Conservation (phyloP, 2,329 filamentous ascomycete genomes). For the Colletotrichum australisinense region DNA sequence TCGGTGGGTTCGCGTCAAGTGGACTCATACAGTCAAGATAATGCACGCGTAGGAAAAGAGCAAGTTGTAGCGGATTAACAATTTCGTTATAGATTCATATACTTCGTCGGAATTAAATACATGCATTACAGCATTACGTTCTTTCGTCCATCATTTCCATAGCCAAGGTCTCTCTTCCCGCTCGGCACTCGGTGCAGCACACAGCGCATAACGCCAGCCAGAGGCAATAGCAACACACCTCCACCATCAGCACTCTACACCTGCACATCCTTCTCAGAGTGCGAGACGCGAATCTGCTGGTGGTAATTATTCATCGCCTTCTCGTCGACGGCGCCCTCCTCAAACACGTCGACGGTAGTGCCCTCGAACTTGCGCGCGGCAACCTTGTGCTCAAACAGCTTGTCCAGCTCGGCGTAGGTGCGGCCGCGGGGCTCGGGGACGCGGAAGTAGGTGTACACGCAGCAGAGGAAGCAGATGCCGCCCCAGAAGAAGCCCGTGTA, state of each 20-base stretch:
- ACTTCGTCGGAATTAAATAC: constrained; percentile 31
- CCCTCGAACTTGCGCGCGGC: constrained; percentile 78
- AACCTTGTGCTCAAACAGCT: constrained; percentile 82
- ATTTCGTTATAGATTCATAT: constrained; percentile 26
- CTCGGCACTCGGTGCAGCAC: too few species aligned
- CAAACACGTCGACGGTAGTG: constrained; percentile 68
- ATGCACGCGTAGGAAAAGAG: not conserved
- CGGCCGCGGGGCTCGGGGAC: constrained; percentile 84
- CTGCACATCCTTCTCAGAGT: constrained; percentile 40
- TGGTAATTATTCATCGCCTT: constrained; percentile 62
- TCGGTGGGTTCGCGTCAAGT: not conserved
- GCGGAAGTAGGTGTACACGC: constrained; percentile 84
- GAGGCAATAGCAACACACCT: not conserved
- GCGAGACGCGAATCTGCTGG: constrained; percentile 48
- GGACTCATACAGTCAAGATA: not conserved
- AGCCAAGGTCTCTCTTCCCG: too few species aligned
- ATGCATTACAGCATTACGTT: constrained; percentile 27
- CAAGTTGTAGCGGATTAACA: constrained; percentile 1
- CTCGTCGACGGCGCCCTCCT: constrained; percentile 54
- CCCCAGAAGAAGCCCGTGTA: constrained; percentile 91
- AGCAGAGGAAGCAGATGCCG: constrained; percentile 82
- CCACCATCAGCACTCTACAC: not conserved
- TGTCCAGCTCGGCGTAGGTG: constrained; percentile 86
- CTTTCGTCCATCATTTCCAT: not conserved
- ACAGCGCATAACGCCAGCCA: not conserved